phyloP scores from a whole-genome alignment of 2,329 filamentous ascomycete species.

The Camillea tinctor region DNA sequence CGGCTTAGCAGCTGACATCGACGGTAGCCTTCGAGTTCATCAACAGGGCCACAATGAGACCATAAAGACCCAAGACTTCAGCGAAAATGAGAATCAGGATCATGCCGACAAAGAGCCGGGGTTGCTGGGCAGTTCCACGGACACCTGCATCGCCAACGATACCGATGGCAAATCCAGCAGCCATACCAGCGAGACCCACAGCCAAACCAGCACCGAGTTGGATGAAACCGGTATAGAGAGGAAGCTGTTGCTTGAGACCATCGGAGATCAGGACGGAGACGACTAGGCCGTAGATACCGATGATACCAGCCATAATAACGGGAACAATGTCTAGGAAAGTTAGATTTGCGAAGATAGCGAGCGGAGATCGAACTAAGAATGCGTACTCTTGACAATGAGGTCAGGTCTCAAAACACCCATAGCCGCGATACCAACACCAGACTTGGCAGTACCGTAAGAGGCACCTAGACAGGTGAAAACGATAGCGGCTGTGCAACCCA shows the following conservation, averaged over 20 bases:
- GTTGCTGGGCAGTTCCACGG: constrained; percentile 80
- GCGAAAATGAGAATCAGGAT: constrained; percentile 99
- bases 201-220: constrained; percentile 81
- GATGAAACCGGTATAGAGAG: constrained; percentile 81
- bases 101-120: constrained; percentile 92
- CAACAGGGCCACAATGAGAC: constrained; percentile 95
- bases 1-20: constrained; percentile 59
- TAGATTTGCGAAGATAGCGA: constrained; percentile 12
- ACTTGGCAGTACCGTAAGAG: constrained; percentile 98
- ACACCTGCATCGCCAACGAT: constrained; percentile 90
- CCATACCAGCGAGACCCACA: constrained; percentile 79
- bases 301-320: constrained; percentile 99
- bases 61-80: constrained; percentile 99
- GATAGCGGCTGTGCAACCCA: constrained; percentile 86
- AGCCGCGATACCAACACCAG: constrained; percentile 95
- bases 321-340: constrained; percentile 81
- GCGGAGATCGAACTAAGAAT: not conserved
- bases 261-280: constrained; percentile 86
- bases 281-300: constrained; percentile 95
- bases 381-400: constrained; percentile 97
- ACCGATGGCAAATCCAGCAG: constrained; percentile 82
- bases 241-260: constrained; percentile 67
- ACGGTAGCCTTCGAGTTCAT: constrained; percentile 94
- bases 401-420: constrained; percentile 98
- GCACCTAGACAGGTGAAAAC: constrained; percentile 96